Evolutionary conservation across 345 rosid species (phyloP), one percentile per base, ranked within the genome.

Genomic region (Moricandia arvensis): DNA sequence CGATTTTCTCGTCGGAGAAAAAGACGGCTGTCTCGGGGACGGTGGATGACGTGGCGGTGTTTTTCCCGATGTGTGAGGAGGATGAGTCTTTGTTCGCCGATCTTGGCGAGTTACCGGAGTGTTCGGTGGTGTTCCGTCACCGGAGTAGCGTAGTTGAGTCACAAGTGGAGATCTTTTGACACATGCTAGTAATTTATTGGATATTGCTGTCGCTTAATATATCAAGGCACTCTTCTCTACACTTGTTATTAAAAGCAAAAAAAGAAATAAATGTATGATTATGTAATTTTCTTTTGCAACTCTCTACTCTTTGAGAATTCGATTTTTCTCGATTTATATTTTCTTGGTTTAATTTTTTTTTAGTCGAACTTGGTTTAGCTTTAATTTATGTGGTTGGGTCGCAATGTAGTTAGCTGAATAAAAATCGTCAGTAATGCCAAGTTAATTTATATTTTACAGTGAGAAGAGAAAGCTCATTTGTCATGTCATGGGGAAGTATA

Each of bases 41-140:
- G 0, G 86, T 73, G 38, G 66, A 74, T 5, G 96, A 90, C 76
- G 27, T 84, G 74, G 84, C 85, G 7, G 66, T 90, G 86, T 85
- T 82, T 71, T 86, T 90, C 41, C 89, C 90, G 29, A 79, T 87
- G 83, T 66, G 89, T 29, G 92, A 87, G 51, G 95, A 93, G 79
- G 99, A 96, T 67, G 99, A 96, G 85, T 90, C 90, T 31, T 69
- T 96, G 78, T 93, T 90, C 79, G 98, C 98, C 54, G 99, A 93
- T 82, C 98, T 96, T 8, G 99, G 85, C 3, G 99, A 95, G 89
- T 80, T 96, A 80, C 99, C 99, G 79, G 99, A 96, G 88, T 96
- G 89, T 54, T 86, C 97, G 49, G 55, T 85, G 73, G 98, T 93
- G 62, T 88, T 95, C 66, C 75, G 92, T 74, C 95, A 84, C 72